A percentile compares a stretch with the other conserved stretches of the same genome.
These are phyloP conservation scores for Berberis vulgaris DNA, from an alignment of 164 flowering plant species.

Conservation along the genomic window DNA sequence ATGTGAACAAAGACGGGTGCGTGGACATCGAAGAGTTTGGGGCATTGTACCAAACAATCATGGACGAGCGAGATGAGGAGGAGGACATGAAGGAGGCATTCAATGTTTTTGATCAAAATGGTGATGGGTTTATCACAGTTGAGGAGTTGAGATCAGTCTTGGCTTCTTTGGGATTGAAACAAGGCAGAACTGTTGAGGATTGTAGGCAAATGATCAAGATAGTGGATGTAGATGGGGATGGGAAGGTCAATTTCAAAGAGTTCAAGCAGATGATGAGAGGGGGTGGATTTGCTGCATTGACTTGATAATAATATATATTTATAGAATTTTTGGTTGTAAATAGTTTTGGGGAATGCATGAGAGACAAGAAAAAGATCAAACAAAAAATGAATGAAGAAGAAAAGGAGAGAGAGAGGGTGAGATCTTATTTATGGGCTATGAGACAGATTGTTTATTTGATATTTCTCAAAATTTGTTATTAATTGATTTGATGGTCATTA, in stretches of 20 bases:
- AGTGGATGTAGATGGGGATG: constrained; percentile 73
- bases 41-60: constrained; percentile 37
- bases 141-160: constrained; percentile 59
- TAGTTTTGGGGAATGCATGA: constrained; percentile 6
- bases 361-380: background rate
- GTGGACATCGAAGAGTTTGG: constrained; percentile 65
- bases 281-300: constrained; percentile 44
- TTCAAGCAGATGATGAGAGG: constrained; percentile 66
- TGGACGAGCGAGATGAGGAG: constrained; percentile 52
- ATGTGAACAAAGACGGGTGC: constrained; percentile 56
- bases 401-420: too few relatives aligned
- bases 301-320: constrained; percentile 3
- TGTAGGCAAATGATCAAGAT: constrained; percentile 61
- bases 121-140: constrained; percentile 62
- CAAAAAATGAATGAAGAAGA: too few relatives aligned
- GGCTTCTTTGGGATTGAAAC: constrained; percentile 49
- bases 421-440: too few relatives aligned
- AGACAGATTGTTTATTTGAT: too few relatives aligned
- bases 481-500: too few relatives aligned
- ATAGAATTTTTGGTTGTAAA: constrained; percentile 9
- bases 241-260: constrained; percentile 55
- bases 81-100: constrained; percentile 71
- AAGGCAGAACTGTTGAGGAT: constrained; percentile 54
- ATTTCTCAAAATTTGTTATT: too few relatives aligned
- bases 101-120: constrained; percentile 67